Evolutionary conservation across 2,329 filamentous ascomycete genomes (phyloP).

Genomic region (Fusarium floridanum): DNA sequence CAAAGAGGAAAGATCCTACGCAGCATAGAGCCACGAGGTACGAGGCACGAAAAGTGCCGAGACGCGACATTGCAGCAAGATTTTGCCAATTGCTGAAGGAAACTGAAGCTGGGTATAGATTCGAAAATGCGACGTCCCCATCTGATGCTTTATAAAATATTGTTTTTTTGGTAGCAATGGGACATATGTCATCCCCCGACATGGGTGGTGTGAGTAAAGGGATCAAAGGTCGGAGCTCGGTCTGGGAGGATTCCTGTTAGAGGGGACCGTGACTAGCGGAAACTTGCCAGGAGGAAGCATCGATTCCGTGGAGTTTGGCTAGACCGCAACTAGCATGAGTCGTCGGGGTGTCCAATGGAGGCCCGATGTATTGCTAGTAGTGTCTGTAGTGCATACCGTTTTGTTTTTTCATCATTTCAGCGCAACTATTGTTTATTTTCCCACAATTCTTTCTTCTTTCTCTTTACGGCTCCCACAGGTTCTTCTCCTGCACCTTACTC

Average conservation of each 20-base stretch:
- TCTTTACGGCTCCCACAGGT: too few relatives aligned
- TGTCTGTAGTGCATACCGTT: too few relatives aligned
- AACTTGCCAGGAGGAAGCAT: neutral
- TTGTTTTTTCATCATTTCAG: too few relatives aligned
- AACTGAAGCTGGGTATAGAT: neutral
- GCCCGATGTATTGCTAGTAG: neutral
- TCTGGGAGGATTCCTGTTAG: slow-evolving; percentile 34
- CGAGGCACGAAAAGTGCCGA: slow-evolving; percentile 54
- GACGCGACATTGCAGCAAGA: slow-evolving; percentile 34
- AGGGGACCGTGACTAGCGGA: slow-evolving; percentile 7
- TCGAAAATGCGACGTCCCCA: neutral
- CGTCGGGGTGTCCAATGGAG: neutral
- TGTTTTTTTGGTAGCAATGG: neutral
- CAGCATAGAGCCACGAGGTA: slow-evolving; percentile 56
- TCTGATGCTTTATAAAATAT: slow-evolving; percentile 27
- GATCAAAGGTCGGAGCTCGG: slow-evolving; percentile 34
- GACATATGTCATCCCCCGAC: slow-evolving; percentile 19
- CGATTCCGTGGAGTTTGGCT: neutral
- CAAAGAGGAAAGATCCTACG: slow-evolving; percentile 56
- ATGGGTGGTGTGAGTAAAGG: slow-evolving; percentile 20
- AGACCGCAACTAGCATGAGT: neutral
- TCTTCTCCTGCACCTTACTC: neutral
- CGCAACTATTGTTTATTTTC: too few relatives aligned
- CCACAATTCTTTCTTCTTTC: too few relatives aligned
- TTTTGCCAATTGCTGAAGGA: neutral